Base-by-base conservation (phyloP, 2,329 filamentous ascomycete genomes). In the Stromatinia cepivora region DNA sequence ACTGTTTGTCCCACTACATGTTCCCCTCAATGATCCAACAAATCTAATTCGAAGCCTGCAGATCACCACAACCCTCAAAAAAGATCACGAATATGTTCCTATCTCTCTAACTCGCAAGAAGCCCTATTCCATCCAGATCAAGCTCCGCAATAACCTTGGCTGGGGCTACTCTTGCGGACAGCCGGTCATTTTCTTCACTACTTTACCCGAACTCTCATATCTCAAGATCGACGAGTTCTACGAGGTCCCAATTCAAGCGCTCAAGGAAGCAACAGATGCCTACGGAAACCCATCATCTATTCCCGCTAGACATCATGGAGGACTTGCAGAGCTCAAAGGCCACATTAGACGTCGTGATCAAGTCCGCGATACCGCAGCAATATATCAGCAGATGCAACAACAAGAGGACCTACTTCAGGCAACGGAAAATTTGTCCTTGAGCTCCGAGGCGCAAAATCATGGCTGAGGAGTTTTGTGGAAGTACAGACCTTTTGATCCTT, bases 31-130 rank as follows among this genome's bases (percentile, higher is more conserved):
- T 15, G 13, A 15, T 42, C 13, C 15, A 42, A 42, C 39, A 15
- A 42, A 42, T 28, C 50, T 53, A 53, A 53, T 28, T 17, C 10
- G 11, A 28, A 53, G 15, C n/a, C 25, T 52, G n/a, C 50, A 53
- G 50, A 53, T 31, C 10, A 53, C 50, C 0, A 28, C 48, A 20
- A 28, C 4, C 0, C 15, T 57, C 11, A 70, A 39, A 54, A 25
- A 48, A 52, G n/a, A 63, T 25, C 54, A 62, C 42, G 71, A 73
- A 28, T 72, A 71, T 25, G 54, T 73, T 15, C 66, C 71, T 13
- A 71, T 73, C 25, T 67, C 70, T 9, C 69, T 70, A 15, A 69
- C 58, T 61, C 70, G 61, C 17, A 73, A 73, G 66, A 73, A 70
- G 48, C 61, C 62, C 53, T 72, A 61, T 61, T 2, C 66, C 39